Conservation (phyloP, 495 filamentous ascomycete genomes). For the Terfezia boudieri region DNA sequence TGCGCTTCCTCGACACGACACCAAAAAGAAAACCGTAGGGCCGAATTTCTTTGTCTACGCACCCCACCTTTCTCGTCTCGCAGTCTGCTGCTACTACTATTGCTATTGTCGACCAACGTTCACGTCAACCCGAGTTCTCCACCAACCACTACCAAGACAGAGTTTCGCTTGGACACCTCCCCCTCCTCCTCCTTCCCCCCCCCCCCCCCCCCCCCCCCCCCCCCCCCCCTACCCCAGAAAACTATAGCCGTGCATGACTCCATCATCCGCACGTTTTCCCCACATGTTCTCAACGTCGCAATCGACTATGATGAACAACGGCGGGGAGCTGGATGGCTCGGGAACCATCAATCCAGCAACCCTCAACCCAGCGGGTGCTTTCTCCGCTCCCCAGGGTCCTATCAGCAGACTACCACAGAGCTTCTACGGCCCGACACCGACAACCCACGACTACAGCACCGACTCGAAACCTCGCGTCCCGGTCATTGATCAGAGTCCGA, state of each 20-base stretch:
- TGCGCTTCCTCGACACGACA: not conserved
- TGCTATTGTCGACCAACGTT: not conserved
- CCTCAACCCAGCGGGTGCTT: conserved; percentile 19
- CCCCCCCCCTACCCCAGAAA: not conserved
- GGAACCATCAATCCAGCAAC: conserved; percentile 66
- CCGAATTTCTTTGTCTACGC: not conserved
- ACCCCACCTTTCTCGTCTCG: not conserved
- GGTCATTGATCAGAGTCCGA: conserved; percentile 32
- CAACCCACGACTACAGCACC: conserved; percentile 14
- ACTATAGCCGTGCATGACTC: conserved; percentile 9
- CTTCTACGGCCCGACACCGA: conserved; percentile 3
- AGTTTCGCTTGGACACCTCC: not conserved
- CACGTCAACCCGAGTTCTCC: not conserved
- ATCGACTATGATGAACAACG: conserved; percentile 37
- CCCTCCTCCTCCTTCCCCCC: not conserved
- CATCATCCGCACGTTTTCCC: conserved; percentile 13
- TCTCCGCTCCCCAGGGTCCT: conserved; percentile 5
- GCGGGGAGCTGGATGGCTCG: conserved; percentile 43
- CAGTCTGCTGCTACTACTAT: too few relatives aligned
- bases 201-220: not conserved
- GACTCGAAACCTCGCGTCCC: conserved; percentile 19
- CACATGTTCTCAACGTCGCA: conserved; percentile 29
- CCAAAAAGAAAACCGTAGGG: not conserved
- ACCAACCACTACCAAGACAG: not conserved
- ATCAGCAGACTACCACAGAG: not conserved